phyloP scores from a whole-genome alignment of 371 early-diverging fungal genomes.

The Mucor racemosus region DNA sequence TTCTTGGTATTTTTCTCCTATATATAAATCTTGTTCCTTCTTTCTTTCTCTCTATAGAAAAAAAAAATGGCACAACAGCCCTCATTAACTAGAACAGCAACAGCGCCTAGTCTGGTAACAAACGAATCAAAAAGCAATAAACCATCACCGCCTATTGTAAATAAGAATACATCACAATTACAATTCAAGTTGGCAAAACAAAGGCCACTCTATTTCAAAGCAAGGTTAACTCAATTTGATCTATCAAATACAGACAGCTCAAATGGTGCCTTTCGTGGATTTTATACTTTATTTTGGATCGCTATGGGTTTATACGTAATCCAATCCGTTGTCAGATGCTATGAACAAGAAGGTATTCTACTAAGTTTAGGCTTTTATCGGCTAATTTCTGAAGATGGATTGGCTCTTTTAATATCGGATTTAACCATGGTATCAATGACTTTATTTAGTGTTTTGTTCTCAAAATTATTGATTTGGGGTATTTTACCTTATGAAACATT shows the following conservation, averaged over 20 bases:
- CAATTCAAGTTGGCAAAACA: conserved; percentile 26
- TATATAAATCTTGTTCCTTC: background rate
- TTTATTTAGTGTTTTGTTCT: conserved; percentile 60
- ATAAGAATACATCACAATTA: background rate
- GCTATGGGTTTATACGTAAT: conserved; percentile 80
- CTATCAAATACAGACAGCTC: conserved; percentile 47
- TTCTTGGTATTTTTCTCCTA: background rate
- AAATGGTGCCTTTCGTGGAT: conserved; percentile 77
- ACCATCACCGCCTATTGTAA: background rate
- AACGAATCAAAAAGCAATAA: background rate
- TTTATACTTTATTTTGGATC: conserved; percentile 93
- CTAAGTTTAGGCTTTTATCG: conserved; percentile 64
- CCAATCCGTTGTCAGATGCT: conserved; percentile 71
- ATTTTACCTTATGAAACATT: conserved; percentile 59
- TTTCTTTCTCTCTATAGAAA: background rate
- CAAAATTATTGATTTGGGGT: conserved; percentile 62
- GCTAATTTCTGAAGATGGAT: conserved; percentile 70
- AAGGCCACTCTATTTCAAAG: conserved; percentile 41
- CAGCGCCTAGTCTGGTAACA: conserved; percentile 18
- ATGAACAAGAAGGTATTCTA: conserved; percentile 69
- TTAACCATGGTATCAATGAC: conserved; percentile 70
- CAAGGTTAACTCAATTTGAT: conserved; percentile 51
- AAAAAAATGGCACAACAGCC: conserved; percentile 2
- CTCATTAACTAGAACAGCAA: conserved; percentile 17
- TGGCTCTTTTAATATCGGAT: conserved; percentile 70